phyloP scores from a whole-genome alignment of 2,329 filamentous ascomycete species.

The Elsinoe ampelina region DNA sequence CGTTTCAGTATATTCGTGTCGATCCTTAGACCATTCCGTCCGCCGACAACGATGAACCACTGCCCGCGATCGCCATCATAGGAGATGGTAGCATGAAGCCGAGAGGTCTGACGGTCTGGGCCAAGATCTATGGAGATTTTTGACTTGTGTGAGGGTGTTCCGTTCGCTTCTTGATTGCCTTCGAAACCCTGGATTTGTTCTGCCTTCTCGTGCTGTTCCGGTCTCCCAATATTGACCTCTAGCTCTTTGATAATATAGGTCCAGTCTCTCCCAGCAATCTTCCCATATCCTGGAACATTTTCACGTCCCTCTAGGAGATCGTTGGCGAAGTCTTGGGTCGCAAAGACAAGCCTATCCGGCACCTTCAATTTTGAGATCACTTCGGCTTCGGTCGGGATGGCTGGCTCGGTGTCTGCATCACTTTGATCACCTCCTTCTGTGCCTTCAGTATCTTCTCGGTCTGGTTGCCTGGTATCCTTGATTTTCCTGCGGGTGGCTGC shows the following conservation, averaged over 20 bases:
- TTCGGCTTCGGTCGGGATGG: slow-evolving; percentile 34
- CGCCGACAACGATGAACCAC: slow-evolving; percentile 82
- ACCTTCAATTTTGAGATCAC: slow-evolving; percentile 35
- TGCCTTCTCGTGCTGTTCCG: slow-evolving; percentile 30
- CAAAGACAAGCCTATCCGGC: slow-evolving; percentile 44
- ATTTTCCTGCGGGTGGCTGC: slow-evolving; percentile 26
- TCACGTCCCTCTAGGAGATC: slow-evolving; percentile 39
- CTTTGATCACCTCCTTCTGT: slow-evolving; percentile 31
- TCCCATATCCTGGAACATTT: slow-evolving; percentile 59
- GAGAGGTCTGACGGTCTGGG: slow-evolving; percentile 42
- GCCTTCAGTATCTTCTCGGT: slow-evolving; percentile 30
- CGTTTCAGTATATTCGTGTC: slow-evolving; percentile 64
- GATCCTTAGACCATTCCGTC: slow-evolving; percentile 81
- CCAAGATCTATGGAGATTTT: slow-evolving; percentile 74
- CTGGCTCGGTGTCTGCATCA: slow-evolving; percentile 30
- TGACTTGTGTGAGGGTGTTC: slow-evolving; percentile 27
- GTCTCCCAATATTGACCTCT: slow-evolving; percentile 66
- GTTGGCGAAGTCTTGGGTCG: slow-evolving; percentile 48
- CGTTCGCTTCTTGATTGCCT: slow-evolving; percentile 14
- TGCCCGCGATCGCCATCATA: slow-evolving; percentile 40
- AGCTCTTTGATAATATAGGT: slow-evolving; percentile 73
- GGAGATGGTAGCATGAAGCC: slow-evolving; percentile 41
- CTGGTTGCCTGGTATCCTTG: slow-evolving; percentile 24
- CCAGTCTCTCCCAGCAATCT: slow-evolving; percentile 74
- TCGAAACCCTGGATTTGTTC: slow-evolving; percentile 18